Conservation (phyloP, 2,329 filamentous ascomycete genomes). For the Leptographium wingfieldii region DNA sequence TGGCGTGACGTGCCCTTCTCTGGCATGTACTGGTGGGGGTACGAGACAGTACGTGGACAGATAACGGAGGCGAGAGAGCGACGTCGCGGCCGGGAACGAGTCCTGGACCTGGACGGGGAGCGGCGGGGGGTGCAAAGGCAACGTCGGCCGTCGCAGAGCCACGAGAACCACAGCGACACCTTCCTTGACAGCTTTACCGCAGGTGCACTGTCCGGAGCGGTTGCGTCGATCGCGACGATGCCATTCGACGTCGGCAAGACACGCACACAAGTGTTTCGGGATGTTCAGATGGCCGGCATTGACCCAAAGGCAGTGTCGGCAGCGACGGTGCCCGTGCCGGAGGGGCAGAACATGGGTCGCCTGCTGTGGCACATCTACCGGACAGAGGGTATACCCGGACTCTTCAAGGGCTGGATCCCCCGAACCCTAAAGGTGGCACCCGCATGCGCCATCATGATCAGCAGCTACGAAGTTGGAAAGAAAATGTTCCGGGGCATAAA, state of each 20-base stretch:
- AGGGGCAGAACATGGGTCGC: constrained; percentile 64
- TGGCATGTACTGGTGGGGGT: constrained; percentile 96
- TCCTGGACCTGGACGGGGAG: constrained; percentile 21
- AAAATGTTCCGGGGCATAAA: constrained; percentile 71
- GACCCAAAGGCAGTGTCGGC: constrained; percentile 14
- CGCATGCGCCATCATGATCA: constrained; percentile 98
- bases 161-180: constrained; percentile 61
- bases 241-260: constrained; percentile 98
- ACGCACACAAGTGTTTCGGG: constrained; percentile 69
- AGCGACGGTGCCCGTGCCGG: constrained; percentile 40
- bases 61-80: constrained; percentile 57
- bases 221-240: constrained; percentile 80
- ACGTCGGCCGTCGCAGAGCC: constrained; percentile 44
- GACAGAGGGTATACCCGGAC: constrained; percentile 64
- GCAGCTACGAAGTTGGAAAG: constrained; percentile 93
- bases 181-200: constrained; percentile 84
- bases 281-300: constrained; percentile 24
- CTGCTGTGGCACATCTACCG: constrained; percentile 87
- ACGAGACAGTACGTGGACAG: constrained; percentile 66
- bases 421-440: constrained; percentile 89
- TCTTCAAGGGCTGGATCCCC: constrained; percentile 88
- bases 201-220: constrained; percentile 68
- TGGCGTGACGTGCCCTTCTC: constrained; percentile 98
- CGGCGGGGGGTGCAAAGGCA: constrained; percentile 7
- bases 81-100: constrained; percentile 25